Percentiles rank a stretch among this genome's conserved stretches.
Evolutionary conservation across 1,284 basidiomycete species (phyloP).

Genomic region (Trichosporon faecale): DNA sequence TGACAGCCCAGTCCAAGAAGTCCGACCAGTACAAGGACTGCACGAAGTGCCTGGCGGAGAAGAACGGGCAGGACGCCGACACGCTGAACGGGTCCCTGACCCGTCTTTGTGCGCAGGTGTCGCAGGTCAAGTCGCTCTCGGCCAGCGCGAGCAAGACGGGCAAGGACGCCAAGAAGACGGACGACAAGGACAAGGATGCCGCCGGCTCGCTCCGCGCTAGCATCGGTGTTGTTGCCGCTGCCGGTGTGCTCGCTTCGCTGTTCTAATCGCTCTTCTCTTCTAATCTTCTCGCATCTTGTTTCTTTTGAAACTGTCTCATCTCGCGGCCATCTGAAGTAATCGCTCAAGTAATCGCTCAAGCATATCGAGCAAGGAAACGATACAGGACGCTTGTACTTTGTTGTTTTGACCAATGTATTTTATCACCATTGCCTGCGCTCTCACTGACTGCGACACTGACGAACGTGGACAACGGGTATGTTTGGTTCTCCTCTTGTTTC

Average conservation of each 20-base stretch:
- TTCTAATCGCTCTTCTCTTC: not conserved
- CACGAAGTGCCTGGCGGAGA: constrained; percentile 4
- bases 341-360: no score
- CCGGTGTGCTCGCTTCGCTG: not conserved
- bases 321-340: no score
- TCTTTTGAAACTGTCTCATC: no score
- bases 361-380: no score
- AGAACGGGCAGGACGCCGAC: not conserved
- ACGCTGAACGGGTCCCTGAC: constrained; percentile 6
- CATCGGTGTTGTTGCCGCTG: not conserved
- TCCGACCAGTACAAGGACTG: constrained; percentile 10
- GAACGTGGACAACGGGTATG: no score
- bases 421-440: no score
- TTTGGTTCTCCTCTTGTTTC: no score
- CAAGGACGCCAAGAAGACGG: constrained; percentile 5
- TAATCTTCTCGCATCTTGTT: not conserved
- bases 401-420: no score
- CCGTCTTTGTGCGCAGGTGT: constrained; percentile 12
- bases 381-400: no score
- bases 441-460: no score
- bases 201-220: not conserved
- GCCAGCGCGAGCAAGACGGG: not conserved
- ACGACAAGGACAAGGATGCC: not conserved
- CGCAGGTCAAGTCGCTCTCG: constrained; percentile 5
- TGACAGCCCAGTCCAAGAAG: constrained; percentile 2